Evolutionary conservation across 2,329 filamentous ascomycete genomes (phyloP), one percentile per base, ranked within the genome.

Genomic region (Penicillium janthinellum): DNA sequence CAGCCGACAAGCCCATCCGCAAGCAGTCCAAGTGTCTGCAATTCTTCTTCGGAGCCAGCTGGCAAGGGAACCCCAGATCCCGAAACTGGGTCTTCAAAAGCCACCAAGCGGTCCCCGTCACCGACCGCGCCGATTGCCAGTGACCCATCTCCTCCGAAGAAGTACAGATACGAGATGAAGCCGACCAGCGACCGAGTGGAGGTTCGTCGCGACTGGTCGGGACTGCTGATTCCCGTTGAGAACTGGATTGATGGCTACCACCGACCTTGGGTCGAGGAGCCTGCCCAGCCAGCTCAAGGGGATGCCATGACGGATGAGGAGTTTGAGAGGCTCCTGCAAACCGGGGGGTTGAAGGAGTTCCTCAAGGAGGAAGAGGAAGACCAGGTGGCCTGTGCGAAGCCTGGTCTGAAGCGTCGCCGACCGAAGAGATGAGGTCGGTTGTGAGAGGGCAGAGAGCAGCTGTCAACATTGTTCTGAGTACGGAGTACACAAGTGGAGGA

Each of bases 211-310:
- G 44, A 53, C 31, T 15, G n/a, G 2, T 50, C 39, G 8, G 60
- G 57, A 3, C 11, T 14, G 2, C 56, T 38, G 10, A 41, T 59
- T 3, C 58, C 60, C 2, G 51, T 51, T 7, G 28, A 53, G 15
- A 37, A 56, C 39, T 57, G 58, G 52, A 53, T 48, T 22, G 37
- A 42, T 5, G 50, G 50, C 6, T 42, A 54, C 38, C 54, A 57
- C 20, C 31, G 41, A 14, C 31, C 31, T 14, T 15, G 39, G 38
- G n/a, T 8, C 17, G 5, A 15, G 2, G 38, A 41, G 25, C 28
- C 20, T 35, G 12, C 20, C 14, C n/a, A 20, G 10, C 6, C 20
- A 28, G 20, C 3, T 12, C 49, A 28, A 11, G 17, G 10, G 1
- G 52, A 50, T 45, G 51, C 35, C 10, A 44, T 60, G 42, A 44